Conservation (phyloP, 1,139 yeast species). For the Suhomyces panamericanus region DNA sequence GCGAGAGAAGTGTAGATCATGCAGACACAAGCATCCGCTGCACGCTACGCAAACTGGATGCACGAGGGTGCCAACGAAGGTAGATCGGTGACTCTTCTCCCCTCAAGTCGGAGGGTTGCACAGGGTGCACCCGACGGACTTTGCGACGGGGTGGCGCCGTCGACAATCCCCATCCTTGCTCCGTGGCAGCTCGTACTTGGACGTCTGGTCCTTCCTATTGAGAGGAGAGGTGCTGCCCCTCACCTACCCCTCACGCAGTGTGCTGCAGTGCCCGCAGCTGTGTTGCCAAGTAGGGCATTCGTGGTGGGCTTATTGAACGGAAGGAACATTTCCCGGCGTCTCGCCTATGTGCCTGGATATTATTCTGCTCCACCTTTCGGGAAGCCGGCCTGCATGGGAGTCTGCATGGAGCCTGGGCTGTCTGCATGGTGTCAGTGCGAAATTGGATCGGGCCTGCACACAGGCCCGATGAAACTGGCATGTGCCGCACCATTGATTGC, state of each 20-base stretch:
- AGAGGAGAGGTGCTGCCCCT: background rate
- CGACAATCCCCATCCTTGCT: too few relatives aligned
- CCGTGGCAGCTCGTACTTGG: too few relatives aligned
- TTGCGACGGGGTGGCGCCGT: too few relatives aligned
- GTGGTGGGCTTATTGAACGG: background rate
- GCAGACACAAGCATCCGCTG: too few relatives aligned
- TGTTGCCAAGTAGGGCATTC: background rate
- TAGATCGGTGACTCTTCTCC: too few relatives aligned
- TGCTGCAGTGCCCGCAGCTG: background rate
- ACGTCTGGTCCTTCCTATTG: too few relatives aligned
- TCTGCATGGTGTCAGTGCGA: background rate
- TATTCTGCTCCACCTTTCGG: background rate
- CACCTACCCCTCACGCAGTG: background rate
- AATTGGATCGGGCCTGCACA: background rate
- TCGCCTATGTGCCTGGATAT: constrained; percentile 1
- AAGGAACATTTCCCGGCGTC: constrained; percentile 2
- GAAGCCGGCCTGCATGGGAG: background rate
- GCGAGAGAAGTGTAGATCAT: too few relatives aligned
- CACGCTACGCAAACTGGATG: too few relatives aligned
- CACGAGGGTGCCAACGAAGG: too few relatives aligned
- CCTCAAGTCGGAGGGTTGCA: too few relatives aligned
- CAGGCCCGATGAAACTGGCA: constrained; percentile 1
- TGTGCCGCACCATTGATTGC: constrained; percentile 2
- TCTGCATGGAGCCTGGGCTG: background rate
- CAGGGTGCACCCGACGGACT: too few relatives aligned